These are phyloP conservation scores for Aspergillus pseudoviridinutans DNA, from an alignment of 2,329 filamentous ascomycete genomes.

Conservation along the genomic window DNA sequence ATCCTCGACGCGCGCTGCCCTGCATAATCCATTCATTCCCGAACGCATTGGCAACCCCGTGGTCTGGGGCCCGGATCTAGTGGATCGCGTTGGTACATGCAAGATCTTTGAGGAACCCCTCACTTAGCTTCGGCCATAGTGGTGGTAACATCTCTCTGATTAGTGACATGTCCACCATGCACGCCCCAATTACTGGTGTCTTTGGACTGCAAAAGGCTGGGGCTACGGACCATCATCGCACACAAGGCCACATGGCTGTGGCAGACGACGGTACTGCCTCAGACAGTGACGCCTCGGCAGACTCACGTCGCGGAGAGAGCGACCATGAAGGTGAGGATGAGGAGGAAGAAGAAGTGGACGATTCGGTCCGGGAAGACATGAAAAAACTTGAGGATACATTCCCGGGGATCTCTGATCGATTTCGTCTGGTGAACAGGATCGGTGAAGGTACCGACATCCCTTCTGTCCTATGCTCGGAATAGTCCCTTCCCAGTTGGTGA, in stretches of 20 bases:
- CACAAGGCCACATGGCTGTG: slow-evolving; percentile 13
- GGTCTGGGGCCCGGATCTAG: background rate
- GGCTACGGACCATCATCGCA: slow-evolving; percentile 9
- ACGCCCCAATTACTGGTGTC: slow-evolving; percentile 18
- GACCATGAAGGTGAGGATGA: slow-evolving; percentile 27
- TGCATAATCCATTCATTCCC: background rate
- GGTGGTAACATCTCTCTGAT: slow-evolving; percentile 1
- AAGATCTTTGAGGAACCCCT: background rate
- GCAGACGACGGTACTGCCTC: slow-evolving; percentile 12
- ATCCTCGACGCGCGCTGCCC: background rate
- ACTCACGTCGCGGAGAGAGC: slow-evolving; percentile 11
- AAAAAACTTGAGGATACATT: slow-evolving; percentile 76
- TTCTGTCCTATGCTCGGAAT: background rate
- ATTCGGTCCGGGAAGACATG: slow-evolving; percentile 76
- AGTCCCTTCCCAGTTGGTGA: background rate
- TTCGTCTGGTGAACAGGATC: slow-evolving; percentile 91
- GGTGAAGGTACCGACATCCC: slow-evolving; percentile 67
- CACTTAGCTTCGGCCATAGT: background rate
- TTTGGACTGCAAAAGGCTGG: slow-evolving; percentile 23
- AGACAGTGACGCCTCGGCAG: slow-evolving; percentile 13
- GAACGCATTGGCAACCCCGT: too few species aligned
- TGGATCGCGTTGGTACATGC: background rate
- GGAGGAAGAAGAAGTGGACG: slow-evolving; percentile 40
- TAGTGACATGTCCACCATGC: slow-evolving; percentile 24
- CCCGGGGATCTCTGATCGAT: slow-evolving; percentile 75